phyloP scores from a whole-genome alignment of 2,329 filamentous ascomycete genomes.

The Hypoxylon sp. region DNA sequence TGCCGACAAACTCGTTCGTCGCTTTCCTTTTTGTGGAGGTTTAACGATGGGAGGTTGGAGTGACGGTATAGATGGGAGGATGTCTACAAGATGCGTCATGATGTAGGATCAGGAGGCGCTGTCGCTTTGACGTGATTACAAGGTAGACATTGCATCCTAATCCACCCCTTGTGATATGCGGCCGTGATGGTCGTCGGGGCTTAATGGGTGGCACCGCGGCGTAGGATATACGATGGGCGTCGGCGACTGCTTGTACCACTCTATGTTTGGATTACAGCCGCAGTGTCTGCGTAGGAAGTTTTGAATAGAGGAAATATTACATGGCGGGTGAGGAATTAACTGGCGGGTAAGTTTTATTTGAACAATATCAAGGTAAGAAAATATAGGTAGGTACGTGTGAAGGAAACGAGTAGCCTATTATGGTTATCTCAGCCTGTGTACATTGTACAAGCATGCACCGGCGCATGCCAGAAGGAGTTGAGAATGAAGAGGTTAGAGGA shows the following conservation, averaged over 20 bases:
- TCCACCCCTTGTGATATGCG: conserved; percentile 7
- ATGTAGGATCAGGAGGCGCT: conserved; percentile 29
- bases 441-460: not conserved
- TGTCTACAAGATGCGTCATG: conserved; percentile 49
- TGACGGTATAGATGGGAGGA: conserved; percentile 45
- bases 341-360: not conserved
- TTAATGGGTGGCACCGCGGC: not conserved
- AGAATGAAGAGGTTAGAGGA: conserved; percentile 4
- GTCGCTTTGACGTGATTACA: conserved; percentile 18
- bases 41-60: conserved; percentile 30
- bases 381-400: too few species aligned
- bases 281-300: not conserved
- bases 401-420: conserved; percentile 1
- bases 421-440: not conserved
- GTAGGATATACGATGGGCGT: not conserved
- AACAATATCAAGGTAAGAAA: conserved; percentile 1
- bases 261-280: not conserved
- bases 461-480: not conserved
- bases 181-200: conserved; percentile 3
- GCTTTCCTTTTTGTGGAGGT: conserved; percentile 25
- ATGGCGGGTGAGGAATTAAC: not conserved
- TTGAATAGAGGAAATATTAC: conserved; percentile 2
- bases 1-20: conserved; percentile 12
- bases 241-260: not conserved
- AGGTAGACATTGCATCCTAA: conserved; percentile 35